Conservation (phyloP, 2,329 filamentous ascomycete species). For the Fusarium nygamai region DNA sequence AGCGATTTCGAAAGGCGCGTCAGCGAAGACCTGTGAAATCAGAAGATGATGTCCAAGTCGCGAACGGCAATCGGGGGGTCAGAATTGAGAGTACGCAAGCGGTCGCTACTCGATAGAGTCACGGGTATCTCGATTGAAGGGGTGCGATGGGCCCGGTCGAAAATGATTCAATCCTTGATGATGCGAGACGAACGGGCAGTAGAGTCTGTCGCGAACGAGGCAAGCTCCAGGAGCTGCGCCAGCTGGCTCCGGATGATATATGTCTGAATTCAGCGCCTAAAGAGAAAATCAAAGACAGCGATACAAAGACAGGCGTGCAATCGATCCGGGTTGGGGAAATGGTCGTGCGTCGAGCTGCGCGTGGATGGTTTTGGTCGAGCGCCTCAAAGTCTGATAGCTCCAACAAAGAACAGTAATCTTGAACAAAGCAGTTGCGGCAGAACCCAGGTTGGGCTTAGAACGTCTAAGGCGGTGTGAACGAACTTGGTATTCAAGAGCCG, state of each 20-base stretch:
- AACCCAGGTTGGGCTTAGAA: constrained; percentile 24
- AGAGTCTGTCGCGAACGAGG: constrained; percentile 31
- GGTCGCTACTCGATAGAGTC: background rate
- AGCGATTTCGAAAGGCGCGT: constrained; percentile 19
- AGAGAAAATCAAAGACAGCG: background rate
- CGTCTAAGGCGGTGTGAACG: constrained; percentile 16
- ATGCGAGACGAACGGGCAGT: constrained; percentile 13
- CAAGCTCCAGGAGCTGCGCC: constrained; percentile 31
- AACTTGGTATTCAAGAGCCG: constrained; percentile 5
- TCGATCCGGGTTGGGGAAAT: background rate
- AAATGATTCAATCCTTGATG: constrained; percentile 11
- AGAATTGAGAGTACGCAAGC: background rate
- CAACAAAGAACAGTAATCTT: constrained; percentile 35
- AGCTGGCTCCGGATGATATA: constrained; percentile 14
- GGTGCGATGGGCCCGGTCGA: background rate
- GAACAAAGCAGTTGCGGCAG: constrained; percentile 28
- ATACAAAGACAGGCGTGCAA: background rate
- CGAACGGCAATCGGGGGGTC: background rate
- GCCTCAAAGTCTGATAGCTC: constrained; percentile 36
- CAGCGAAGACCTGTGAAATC: constrained; percentile 8
- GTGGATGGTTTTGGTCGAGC: constrained; percentile 27
- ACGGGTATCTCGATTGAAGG: constrained; percentile 1
- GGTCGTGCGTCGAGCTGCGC: constrained; percentile 24
- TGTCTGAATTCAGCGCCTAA: constrained; percentile 3
- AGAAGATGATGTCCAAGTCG: constrained; percentile 8